Evolutionary conservation across 805 yeast genomes (phyloP).

Genomic region (Kluyveromyces starmeri): DNA sequence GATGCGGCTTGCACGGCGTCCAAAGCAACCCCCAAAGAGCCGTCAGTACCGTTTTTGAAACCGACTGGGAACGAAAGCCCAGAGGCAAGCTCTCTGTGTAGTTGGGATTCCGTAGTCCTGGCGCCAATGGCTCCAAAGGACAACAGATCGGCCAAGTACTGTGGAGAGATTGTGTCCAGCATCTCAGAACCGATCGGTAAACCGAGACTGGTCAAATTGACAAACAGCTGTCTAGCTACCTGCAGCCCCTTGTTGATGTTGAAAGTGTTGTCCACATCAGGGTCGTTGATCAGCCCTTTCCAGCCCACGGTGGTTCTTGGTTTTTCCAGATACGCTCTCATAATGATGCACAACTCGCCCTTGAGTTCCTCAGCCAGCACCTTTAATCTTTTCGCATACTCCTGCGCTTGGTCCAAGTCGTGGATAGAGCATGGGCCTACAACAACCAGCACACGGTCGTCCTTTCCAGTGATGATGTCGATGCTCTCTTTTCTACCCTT

Average conservation of each 20-base stretch:
- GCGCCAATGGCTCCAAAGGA: constrained; percentile 98
- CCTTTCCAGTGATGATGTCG: constrained; percentile 60
- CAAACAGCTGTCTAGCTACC: constrained; percentile 76
- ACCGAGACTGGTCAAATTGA: constrained; percentile 67
- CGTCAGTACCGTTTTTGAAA: constrained; percentile 98
- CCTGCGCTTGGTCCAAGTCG: constrained; percentile 82
- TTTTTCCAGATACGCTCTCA: constrained; percentile 97
- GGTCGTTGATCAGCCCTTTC: constrained; percentile 97
- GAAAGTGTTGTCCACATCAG: constrained; percentile 86
- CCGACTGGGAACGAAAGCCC: constrained; percentile 99
- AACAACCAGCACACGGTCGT: constrained; percentile 77
- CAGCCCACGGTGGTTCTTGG: constrained; percentile 99
- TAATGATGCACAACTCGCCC: constrained; percentile 71
- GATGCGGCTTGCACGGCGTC: constrained; percentile 93
- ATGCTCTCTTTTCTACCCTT: constrained; percentile 74
- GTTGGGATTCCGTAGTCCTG: constrained; percentile 95
- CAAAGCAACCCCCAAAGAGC: constrained; percentile 82
- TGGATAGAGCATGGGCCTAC: constrained; percentile 98
- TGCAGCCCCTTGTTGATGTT: constrained; percentile 92
- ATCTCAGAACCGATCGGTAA: constrained; percentile 94
- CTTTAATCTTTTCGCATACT: constrained; percentile 67
- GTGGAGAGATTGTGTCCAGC: constrained; percentile 97
- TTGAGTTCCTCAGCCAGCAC: constrained; percentile 59
- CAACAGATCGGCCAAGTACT: constrained; percentile 81
- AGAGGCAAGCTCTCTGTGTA: constrained; percentile 94